These are phyloP conservation scores for Pseudogymnoascus sp. DNA, from an alignment of 2,329 filamentous ascomycete genomes.

Conservation along the genomic window DNA sequence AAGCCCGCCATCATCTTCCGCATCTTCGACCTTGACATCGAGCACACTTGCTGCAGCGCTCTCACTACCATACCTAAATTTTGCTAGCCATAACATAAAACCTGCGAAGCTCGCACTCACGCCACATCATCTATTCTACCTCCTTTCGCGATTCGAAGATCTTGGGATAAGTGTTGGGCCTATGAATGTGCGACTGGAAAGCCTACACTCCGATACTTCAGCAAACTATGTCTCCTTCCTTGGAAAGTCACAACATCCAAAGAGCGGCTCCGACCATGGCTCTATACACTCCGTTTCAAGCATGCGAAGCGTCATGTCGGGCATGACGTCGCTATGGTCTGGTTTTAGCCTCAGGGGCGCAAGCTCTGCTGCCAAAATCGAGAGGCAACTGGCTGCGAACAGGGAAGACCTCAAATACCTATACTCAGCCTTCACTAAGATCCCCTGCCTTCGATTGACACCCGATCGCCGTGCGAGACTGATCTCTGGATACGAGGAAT, in stretches of 20 bases:
- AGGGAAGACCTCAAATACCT: conserved; percentile 89
- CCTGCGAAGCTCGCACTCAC: conserved; percentile 88
- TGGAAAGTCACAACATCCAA: conserved; percentile 71
- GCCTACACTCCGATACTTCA: conserved; percentile 78
- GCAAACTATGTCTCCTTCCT: conserved; percentile 96
- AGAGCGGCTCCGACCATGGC: conserved; percentile 73
- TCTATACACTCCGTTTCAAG: conserved; percentile 95
- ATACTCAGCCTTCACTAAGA: conserved; percentile 97
- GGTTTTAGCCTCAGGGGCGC: conserved; percentile 76
- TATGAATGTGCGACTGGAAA: conserved; percentile 93
- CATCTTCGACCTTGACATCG: conserved; percentile 56
- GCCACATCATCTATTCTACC: conserved; percentile 92
- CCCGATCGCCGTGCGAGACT: conserved; percentile 89
- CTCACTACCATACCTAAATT: conserved; percentile 76
- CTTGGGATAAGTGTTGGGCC: conserved; percentile 83
- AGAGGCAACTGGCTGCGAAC: conserved; percentile 80
- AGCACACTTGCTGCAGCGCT: conserved; percentile 75
- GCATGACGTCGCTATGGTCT: conserved; percentile 89
- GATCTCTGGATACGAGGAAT: conserved; percentile 92
- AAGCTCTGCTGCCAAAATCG: conserved; percentile 72
- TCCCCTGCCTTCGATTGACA: conserved; percentile 79
- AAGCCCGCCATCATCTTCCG: conserved; percentile 54
- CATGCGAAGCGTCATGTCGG: conserved; percentile 93
- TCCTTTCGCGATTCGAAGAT: conserved; percentile 91
- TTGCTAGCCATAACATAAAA: conserved; percentile 78